phyloP scores from a whole-genome alignment of 2,329 filamentous ascomycete genomes.

The Didymella sp. region DNA sequence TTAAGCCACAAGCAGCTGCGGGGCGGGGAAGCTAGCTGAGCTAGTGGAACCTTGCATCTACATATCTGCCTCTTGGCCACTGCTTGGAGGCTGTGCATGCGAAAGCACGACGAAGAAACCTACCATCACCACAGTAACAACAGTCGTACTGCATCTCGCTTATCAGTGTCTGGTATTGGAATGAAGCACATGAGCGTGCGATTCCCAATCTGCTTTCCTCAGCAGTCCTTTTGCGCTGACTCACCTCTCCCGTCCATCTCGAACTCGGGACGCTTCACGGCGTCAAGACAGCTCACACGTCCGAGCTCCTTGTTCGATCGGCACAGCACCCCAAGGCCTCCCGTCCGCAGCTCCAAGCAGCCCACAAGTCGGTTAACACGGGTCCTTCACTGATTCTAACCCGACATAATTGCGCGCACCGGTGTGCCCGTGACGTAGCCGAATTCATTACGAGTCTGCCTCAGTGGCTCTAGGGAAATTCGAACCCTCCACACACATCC shows the following conservation, averaged over 20 bases:
- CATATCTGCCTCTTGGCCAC: slow-evolving; percentile 14
- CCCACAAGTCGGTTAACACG: slow-evolving; percentile 32
- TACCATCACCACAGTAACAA: slow-evolving; percentile 12
- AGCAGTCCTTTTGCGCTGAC: background rate
- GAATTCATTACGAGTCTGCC: slow-evolving; percentile 10
- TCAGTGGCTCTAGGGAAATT: slow-evolving; percentile 8
- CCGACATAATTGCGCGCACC: slow-evolving; percentile 11
- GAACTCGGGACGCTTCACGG: slow-evolving; percentile 12
- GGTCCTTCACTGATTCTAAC: slow-evolving; percentile 15
- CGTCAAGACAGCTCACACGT: slow-evolving; percentile 1
- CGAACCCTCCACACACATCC: slow-evolving; percentile 7
- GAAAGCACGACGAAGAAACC: background rate
- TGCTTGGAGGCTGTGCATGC: slow-evolving; percentile 16
- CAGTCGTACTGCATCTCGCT: background rate
- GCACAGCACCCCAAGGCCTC: slow-evolving; percentile 27
- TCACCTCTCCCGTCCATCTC: background rate
- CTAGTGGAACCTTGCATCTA: slow-evolving; percentile 8
- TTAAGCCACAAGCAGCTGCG: slow-evolving; percentile 22
- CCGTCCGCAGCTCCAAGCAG: slow-evolving; percentile 20
- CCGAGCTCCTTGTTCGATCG: slow-evolving; percentile 26
- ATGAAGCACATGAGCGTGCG: background rate
- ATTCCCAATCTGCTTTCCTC: background rate
- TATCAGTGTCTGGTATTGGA: background rate
- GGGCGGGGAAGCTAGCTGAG: slow-evolving; percentile 37
- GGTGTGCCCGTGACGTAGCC: slow-evolving; percentile 32